Conservation (phyloP, 164 flowering plant species). For the Vitis rupestris region DNA sequence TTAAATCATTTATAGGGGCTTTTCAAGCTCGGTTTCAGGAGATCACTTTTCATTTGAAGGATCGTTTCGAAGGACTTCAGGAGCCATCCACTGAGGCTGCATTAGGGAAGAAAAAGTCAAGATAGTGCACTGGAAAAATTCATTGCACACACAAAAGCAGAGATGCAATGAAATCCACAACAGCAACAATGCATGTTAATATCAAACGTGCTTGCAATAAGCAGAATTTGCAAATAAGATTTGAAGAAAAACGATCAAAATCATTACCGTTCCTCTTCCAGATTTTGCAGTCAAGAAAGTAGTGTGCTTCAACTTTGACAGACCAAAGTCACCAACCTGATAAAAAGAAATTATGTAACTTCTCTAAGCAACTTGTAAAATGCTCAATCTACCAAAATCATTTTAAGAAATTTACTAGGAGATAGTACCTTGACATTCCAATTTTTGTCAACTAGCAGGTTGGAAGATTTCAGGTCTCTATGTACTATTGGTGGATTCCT, state of each 20-base stretch:
- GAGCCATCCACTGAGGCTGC: conserved; percentile 99
- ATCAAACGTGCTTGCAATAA: neutral
- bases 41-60: conserved; percentile 88
- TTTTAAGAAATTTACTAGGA: conserved; percentile 3
- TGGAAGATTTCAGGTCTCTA: conserved; percentile 83
- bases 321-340: conserved; percentile 92
- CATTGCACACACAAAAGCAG: neutral
- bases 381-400: neutral
- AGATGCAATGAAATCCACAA: neutral
- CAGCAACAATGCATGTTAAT: neutral
- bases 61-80: conserved; percentile 94
- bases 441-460: conserved; percentile 77
- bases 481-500: conserved; percentile 88
- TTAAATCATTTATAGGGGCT: too few relatives aligned
- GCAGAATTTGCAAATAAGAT: neutral
- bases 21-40: conserved; percentile 2
- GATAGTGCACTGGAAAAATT: neutral
- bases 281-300: conserved; percentile 71
- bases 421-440: conserved; percentile 83
- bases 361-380: neutral
- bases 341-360: neutral
- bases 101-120: conserved; percentile 8
- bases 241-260: neutral
- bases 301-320: conserved; percentile 65
- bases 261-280: conserved; percentile 77